A percentile compares a stretch with the other conserved stretches of the same genome.
Evolutionary conservation across 2,329 filamentous ascomycete species (phyloP).

Genomic region (Raffaelea albimanens): DNA sequence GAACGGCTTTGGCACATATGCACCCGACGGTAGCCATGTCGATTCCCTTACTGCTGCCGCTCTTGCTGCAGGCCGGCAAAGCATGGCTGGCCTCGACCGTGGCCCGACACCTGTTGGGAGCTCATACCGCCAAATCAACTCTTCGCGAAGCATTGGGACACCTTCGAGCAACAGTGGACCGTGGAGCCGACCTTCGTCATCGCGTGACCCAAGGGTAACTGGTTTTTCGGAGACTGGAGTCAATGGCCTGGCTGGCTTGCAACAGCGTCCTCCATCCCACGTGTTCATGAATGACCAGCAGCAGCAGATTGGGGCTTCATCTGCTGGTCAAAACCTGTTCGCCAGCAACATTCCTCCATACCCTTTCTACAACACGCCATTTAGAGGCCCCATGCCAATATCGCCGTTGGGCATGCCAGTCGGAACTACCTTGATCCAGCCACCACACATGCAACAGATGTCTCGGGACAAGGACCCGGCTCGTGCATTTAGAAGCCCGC

Average conservation of each 20-base stretch:
- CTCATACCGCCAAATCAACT: slow-evolving; percentile 21
- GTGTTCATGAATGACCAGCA: slow-evolving; percentile 7
- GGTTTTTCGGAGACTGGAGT: background rate
- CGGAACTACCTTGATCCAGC: slow-evolving; percentile 19
- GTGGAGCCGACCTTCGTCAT: slow-evolving; percentile 27
- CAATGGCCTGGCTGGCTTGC: background rate
- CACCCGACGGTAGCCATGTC: background rate
- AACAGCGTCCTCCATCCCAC: slow-evolving; percentile 3
- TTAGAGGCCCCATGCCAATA: slow-evolving; percentile 22
- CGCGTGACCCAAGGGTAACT: slow-evolving; percentile 20
- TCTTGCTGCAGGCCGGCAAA: slow-evolving; percentile 16
- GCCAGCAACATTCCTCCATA: slow-evolving; percentile 16
- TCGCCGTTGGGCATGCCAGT: slow-evolving; percentile 16
- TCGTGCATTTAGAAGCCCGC: slow-evolving; percentile 47
- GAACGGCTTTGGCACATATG: background rate
- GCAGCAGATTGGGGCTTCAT: background rate
- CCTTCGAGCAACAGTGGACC: slow-evolving; percentile 16
- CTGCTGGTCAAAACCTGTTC: background rate
- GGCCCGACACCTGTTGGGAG: slow-evolving; percentile 23
- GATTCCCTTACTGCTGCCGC: slow-evolving; percentile 1
- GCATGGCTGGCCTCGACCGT: slow-evolving; percentile 26
- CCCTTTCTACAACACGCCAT: slow-evolving; percentile 26
- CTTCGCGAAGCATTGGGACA: slow-evolving; percentile 14
- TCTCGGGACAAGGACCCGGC: slow-evolving; percentile 7
- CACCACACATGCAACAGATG: slow-evolving; percentile 25